Base-by-base conservation (phyloP, 768 basidiomycete genomes). In the Mycena galericulata region DNA sequence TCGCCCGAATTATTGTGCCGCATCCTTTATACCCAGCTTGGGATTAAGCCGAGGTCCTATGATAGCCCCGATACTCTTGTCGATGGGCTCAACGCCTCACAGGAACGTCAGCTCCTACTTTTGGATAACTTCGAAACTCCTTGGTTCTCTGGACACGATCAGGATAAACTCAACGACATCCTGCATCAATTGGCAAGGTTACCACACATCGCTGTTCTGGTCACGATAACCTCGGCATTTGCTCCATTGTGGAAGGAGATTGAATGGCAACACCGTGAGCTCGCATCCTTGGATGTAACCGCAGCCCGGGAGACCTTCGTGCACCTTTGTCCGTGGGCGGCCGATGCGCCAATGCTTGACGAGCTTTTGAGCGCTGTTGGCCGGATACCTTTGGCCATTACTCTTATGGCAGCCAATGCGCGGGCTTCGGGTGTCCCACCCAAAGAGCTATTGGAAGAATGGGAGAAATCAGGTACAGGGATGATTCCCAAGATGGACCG, bases 81-180 rank as follows among this genome's bases (percentile, higher is more conserved):
- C 29, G 54, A 51, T n/a, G 75, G 76, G 57, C 76, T 79, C 22
- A 46, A 65, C 26, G 50, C 57, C 27, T 66, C 73, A 10, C 68
- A 67, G n/a, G 70, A 73, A 4, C 76, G 74, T 7, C 68, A 77
- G 10, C 45, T 83, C 24, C 34, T 84, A 22, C 63, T 83, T 26
- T 70, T 84, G 9, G 82, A 84, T 60, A 81, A 83, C 58, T 81
- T 84, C 58, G 83, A 84, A 73, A 81, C 82, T 6, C 75, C 79
- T 6, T 82, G 81, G 82, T 29, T 66, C 8, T 66, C 53, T 10
- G 75, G 80, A 62, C 69, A 64, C 4, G 65, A 60, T 24, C 75
- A 70, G 59, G 67, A 57, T 12, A 64, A 72, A 24, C 72, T 82
- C 34, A 70, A 74, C 29, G 63, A 68, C 27, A 65, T 80, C 17